phyloP scores from a whole-genome alignment of 768 basidiomycete genomes.

The Pluteus cervinus region DNA sequence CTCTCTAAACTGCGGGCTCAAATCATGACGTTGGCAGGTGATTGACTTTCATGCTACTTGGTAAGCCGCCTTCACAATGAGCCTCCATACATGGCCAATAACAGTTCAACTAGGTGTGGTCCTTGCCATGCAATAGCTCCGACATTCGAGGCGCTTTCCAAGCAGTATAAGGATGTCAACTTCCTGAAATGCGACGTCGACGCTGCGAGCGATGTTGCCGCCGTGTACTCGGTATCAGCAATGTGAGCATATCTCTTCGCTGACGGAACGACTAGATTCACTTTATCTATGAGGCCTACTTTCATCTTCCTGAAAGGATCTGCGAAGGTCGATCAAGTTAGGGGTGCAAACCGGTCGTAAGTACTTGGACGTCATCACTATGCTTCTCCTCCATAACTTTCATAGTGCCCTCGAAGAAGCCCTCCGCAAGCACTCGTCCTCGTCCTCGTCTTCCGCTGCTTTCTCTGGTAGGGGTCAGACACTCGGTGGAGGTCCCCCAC shows the following conservation, averaged over 20 bases:
- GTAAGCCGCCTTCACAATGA: constrained; percentile 28
- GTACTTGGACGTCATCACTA: constrained; percentile 13
- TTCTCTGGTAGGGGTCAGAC: constrained; percentile 76
- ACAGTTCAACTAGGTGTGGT: constrained; percentile 59
- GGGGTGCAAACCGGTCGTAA: constrained; percentile 65
- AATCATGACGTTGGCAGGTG: constrained; percentile 37
- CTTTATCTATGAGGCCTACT: constrained; percentile 55
- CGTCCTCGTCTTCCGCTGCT: constrained; percentile 30
- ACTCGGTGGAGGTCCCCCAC: constrained; percentile 45
- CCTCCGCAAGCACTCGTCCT: constrained; percentile 44
- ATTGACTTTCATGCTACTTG: constrained; percentile 87
- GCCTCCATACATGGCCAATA: constrained; percentile 1
- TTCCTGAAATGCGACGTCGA: constrained; percentile 86
- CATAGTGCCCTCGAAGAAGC: constrained; percentile 56
- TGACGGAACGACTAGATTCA: background rate
- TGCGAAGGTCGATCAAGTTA: constrained; percentile 63
- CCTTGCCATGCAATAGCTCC: constrained; percentile 85
- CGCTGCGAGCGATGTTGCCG: constrained; percentile 60
- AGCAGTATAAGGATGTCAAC: constrained; percentile 63
- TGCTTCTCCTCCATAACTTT: background rate
- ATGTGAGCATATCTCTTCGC: constrained; percentile 43
- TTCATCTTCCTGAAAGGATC: constrained; percentile 72
- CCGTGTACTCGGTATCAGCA: constrained; percentile 55
- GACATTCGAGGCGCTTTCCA: constrained; percentile 61
- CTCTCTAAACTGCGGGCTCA: constrained; percentile 3